Percentiles rank a stretch among this genome's conserved stretches.
These are phyloP conservation scores for Saitozyma sp. DNA, from an alignment of 768 basidiomycete species.

Conservation along the genomic window DNA sequence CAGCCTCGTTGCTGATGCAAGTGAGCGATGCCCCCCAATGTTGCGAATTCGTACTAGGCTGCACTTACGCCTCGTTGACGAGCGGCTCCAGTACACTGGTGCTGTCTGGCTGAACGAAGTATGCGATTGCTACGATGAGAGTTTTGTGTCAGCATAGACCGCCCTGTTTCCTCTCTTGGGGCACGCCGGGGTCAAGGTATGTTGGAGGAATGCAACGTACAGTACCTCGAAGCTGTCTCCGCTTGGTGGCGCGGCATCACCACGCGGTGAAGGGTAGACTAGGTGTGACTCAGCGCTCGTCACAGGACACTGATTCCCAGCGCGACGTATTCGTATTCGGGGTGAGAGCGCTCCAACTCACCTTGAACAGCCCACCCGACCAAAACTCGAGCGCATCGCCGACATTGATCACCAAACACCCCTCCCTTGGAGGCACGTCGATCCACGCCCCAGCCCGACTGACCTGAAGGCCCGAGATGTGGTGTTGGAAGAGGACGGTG, in stretches of 20 bases:
- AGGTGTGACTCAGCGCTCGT: background rate
- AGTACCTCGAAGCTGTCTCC: constrained; percentile 23
- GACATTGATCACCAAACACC: constrained; percentile 24
- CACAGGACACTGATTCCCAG: background rate
- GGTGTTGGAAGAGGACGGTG: constrained; percentile 37
- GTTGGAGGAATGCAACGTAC: background rate
- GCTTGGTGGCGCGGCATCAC: constrained; percentile 19
- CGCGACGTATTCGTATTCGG: too few relatives aligned
- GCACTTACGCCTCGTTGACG: background rate
- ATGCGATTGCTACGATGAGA: constrained; percentile 23
- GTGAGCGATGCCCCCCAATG: background rate
- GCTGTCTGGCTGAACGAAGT: constrained; percentile 37
- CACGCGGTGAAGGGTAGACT: constrained; percentile 38
- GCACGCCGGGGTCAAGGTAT: background rate
- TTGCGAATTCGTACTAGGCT: background rate
- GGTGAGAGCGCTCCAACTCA: background rate
- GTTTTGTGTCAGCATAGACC: too few relatives aligned
- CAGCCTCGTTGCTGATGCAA: background rate
- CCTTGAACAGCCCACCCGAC: constrained; percentile 3
- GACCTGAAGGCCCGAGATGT: constrained; percentile 37
- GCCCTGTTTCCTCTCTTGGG: too few relatives aligned
- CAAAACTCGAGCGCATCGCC: constrained; percentile 29
- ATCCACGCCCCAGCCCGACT: constrained; percentile 26
- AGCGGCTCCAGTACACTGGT: constrained; percentile 11
- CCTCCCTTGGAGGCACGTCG: constrained; percentile 27